phyloP scores from a whole-genome alignment of 2,329 filamentous ascomycete species.

The Didymella keratinophila region DNA sequence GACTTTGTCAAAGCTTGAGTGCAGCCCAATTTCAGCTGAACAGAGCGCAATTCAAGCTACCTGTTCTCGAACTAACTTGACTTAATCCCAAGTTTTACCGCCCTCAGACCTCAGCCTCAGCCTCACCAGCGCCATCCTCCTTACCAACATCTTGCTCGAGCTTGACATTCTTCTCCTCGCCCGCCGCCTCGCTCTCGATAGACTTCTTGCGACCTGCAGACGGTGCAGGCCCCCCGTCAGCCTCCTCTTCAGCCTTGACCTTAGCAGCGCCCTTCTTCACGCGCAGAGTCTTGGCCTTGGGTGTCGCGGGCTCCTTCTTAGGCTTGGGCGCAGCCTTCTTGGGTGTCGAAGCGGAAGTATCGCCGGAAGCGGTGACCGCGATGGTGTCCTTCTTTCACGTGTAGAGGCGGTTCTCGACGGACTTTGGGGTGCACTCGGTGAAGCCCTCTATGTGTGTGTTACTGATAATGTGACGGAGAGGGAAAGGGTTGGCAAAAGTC shows the following conservation, averaged over 20 bases:
- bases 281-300: conserved; percentile 13
- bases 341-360: conserved; percentile 2
- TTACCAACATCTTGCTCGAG: not conserved
- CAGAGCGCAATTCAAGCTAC: too few relatives aligned
- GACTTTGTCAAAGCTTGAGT: too few relatives aligned
- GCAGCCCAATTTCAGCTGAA: too few relatives aligned
- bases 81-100: too few relatives aligned
- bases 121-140: not conserved
- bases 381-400: conserved; percentile 28
- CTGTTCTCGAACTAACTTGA: too few relatives aligned
- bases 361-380: not conserved
- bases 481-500: not conserved
- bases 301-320: conserved; percentile 4
- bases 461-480: not conserved
- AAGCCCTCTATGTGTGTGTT: not conserved
- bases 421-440: conserved; percentile 40
- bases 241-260: not conserved
- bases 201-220: conserved; percentile 13
- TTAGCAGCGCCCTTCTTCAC: conserved; percentile 11
- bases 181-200: not conserved
- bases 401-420: conserved; percentile 35
- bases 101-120: not conserved
- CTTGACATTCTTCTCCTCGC: conserved; percentile 14
- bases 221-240: not conserved
- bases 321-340: conserved; percentile 10